phyloP scores from a whole-genome alignment of 345 rosid genomes.

The Cardamine occulta region DNA sequence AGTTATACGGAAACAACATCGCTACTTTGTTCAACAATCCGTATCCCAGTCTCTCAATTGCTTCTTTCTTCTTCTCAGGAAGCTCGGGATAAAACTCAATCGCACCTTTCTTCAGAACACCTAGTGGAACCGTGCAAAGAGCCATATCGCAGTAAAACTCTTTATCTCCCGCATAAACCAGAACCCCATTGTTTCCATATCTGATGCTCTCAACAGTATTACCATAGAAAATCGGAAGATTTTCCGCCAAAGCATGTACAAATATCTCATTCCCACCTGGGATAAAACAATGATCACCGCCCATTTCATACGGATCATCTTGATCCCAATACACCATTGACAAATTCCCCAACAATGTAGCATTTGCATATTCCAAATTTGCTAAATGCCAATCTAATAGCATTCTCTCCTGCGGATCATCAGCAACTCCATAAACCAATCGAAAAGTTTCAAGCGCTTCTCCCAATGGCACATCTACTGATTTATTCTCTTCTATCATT shows the following conservation, averaged over 20 bases:
- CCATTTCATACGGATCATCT: constrained; percentile 99
- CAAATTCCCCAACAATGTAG: constrained; percentile 79
- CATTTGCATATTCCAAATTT: constrained; percentile 92
- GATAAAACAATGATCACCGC: constrained; percentile 96
- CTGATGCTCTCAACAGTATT: constrained; percentile 75
- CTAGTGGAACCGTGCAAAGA: constrained; percentile 85
- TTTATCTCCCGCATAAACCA: constrained; percentile 74
- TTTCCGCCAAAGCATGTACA: constrained; percentile 83
- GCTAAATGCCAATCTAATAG: constrained; percentile 95
- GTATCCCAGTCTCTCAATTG: constrained; percentile 77
- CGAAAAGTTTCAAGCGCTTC: constrained; percentile 87
- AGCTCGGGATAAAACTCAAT: constrained; percentile 87
- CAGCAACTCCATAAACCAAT: constrained; percentile 77
- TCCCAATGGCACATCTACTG: constrained; percentile 83
- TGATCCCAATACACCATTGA: constrained; percentile 99
- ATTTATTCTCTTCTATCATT: constrained; percentile 93
- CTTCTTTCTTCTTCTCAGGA: constrained; percentile 82
- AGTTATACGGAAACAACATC: constrained; percentile 81
- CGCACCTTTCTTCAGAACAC: constrained; percentile 79
- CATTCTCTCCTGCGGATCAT: constrained; percentile 80
- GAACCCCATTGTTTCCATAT: constrained; percentile 75
- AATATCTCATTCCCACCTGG: constrained; percentile 93
- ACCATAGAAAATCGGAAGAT: constrained; percentile 80
- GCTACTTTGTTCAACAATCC: constrained; percentile 92
- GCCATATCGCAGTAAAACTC: constrained; percentile 88